phyloP scores from a whole-genome alignment of 2,329 filamentous ascomycete genomes.

The Biscogniauxia marginata region DNA sequence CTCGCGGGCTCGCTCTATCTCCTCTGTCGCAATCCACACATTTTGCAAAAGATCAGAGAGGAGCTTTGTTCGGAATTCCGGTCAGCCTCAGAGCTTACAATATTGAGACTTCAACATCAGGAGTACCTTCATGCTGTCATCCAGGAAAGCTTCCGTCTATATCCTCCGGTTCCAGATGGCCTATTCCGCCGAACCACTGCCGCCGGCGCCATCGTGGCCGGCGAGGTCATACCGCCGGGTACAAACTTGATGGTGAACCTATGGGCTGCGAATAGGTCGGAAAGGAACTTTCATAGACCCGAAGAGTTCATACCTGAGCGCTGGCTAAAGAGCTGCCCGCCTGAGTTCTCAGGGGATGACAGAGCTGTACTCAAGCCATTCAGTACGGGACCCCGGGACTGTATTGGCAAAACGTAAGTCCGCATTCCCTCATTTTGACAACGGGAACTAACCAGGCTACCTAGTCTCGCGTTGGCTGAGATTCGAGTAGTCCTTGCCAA shows the following conservation, averaged over 20 bases:
- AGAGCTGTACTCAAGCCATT: slow-evolving; percentile 6
- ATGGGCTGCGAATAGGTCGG: slow-evolving; percentile 4
- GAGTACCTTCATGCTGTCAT: slow-evolving; percentile 13
- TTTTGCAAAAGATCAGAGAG: slow-evolving; percentile 17
- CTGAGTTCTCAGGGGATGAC: slow-evolving; percentile 9
- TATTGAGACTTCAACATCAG: neutral
- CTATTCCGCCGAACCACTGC: slow-evolving; percentile 5
- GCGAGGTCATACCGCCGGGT: slow-evolving; percentile 10
- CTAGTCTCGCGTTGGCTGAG: slow-evolving; percentile 12
- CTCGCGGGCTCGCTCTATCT: slow-evolving; percentile 28
- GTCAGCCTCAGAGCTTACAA: slow-evolving; percentile 20
- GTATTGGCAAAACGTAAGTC: slow-evolving; percentile 14
- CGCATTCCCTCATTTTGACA: neutral
- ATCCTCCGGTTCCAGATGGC: slow-evolving; percentile 11
- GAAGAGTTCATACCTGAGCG: slow-evolving; percentile 18
- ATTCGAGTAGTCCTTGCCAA: slow-evolving; percentile 9
- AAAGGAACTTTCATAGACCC: slow-evolving; percentile 10
- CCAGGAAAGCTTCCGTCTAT: slow-evolving; percentile 13
- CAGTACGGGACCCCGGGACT: slow-evolving; percentile 11
- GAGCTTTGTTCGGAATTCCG: slow-evolving; percentile 26
- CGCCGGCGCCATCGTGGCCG: slow-evolving; percentile 7
- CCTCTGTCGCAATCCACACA: slow-evolving; percentile 25
- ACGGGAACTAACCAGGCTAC: neutral
- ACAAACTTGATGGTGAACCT: slow-evolving; percentile 9
- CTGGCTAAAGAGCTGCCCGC: slow-evolving; percentile 6